Evolutionary conservation across 768 basidiomycete genomes (phyloP).

Genomic region (Termitomyces sp.): DNA sequence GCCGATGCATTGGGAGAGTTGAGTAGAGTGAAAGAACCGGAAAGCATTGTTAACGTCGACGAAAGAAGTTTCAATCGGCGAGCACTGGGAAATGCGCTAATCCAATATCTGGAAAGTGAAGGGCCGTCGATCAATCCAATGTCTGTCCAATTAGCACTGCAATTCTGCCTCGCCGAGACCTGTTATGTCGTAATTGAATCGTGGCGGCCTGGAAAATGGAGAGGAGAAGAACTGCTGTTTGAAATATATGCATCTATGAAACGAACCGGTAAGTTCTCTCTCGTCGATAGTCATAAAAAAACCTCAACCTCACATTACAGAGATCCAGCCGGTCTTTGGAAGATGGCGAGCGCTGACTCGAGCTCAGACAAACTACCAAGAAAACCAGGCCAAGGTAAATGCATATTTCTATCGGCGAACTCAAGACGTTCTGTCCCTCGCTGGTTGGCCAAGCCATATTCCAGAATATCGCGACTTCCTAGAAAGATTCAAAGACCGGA

Average conservation of each 20-base stretch:
- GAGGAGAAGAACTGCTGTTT: conserved; percentile 4
- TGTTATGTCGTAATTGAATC: conserved; percentile 9
- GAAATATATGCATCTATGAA: conserved; percentile 11
- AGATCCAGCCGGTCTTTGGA: conserved; percentile 10
- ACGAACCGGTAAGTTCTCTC: conserved; percentile 7
- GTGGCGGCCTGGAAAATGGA: conserved; percentile 11
- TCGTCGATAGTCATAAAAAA: neutral
- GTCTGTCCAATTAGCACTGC: conserved; percentile 14
- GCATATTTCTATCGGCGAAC: conserved; percentile 2
- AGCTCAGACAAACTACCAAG: conserved; percentile 6
- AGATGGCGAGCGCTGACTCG: conserved; percentile 12
- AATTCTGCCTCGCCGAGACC: conserved; percentile 8
- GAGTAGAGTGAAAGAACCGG: neutral
- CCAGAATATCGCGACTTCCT: neutral
- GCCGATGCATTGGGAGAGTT: conserved; percentile 9
- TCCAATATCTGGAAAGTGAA: neutral
- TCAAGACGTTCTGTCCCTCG: conserved; percentile 8
- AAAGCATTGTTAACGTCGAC: neutral
- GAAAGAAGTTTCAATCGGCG: conserved; percentile 3
- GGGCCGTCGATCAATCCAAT: conserved; percentile 9
- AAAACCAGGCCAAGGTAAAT: conserved; percentile 2
- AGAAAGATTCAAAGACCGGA: neutral
- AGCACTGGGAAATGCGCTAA: conserved; percentile 6
- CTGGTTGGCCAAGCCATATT: conserved; percentile 11
- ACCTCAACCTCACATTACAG: neutral